These are phyloP conservation scores for Lophiotrema nucula DNA, from an alignment of 495 filamentous ascomycete genomes.

Conservation along the genomic window DNA sequence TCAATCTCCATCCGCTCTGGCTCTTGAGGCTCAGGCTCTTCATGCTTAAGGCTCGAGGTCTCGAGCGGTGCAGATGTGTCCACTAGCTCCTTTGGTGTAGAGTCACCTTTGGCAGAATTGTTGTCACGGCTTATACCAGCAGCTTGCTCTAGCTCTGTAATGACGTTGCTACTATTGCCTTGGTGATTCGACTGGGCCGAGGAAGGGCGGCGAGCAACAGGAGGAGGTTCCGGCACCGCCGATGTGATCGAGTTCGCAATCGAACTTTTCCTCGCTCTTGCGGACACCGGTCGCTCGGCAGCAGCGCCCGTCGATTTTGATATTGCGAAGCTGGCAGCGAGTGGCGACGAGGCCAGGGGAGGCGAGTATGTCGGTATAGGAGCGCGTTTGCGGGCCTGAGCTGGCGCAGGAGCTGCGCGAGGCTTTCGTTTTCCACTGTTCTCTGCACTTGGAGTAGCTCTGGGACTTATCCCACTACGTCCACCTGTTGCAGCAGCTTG, in stretches of 20 bases:
- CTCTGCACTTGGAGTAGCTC: slow-evolving; percentile 63
- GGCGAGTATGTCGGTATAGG: slow-evolving; percentile 61
- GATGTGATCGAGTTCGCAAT: slow-evolving; percentile 30
- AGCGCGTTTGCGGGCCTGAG: slow-evolving; percentile 28
- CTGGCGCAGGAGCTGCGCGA: slow-evolving; percentile 54
- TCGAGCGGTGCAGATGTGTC: slow-evolving; percentile 20
- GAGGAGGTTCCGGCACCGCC: slow-evolving; percentile 50
- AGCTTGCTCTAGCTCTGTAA: slow-evolving; percentile 29
- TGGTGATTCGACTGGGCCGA: slow-evolving; percentile 35
- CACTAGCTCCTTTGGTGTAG: slow-evolving; percentile 37
- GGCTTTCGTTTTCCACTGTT: slow-evolving; percentile 64
- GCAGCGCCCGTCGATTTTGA: slow-evolving; percentile 39
- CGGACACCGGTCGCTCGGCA: slow-evolving; percentile 30
- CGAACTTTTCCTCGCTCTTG: slow-evolving; percentile 33
- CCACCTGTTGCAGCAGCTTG: slow-evolving; percentile 46
- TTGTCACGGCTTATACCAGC: slow-evolving; percentile 17
- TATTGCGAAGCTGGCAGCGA: slow-evolving; percentile 62
- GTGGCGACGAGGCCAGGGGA: slow-evolving; percentile 68
- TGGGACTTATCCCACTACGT: slow-evolving; percentile 55
- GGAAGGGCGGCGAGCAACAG: slow-evolving; percentile 57
- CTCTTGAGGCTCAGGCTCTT: slow-evolving; percentile 26
- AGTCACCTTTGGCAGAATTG: slow-evolving; percentile 9
- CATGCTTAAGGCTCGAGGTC: slow-evolving; percentile 29
- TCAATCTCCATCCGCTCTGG: slow-evolving; percentile 21
- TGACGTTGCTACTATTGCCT: slow-evolving; percentile 23